Evolutionary conservation across 352 stramenopile species (phyloP).

Genomic region (Phytophthora aleatoria): DNA sequence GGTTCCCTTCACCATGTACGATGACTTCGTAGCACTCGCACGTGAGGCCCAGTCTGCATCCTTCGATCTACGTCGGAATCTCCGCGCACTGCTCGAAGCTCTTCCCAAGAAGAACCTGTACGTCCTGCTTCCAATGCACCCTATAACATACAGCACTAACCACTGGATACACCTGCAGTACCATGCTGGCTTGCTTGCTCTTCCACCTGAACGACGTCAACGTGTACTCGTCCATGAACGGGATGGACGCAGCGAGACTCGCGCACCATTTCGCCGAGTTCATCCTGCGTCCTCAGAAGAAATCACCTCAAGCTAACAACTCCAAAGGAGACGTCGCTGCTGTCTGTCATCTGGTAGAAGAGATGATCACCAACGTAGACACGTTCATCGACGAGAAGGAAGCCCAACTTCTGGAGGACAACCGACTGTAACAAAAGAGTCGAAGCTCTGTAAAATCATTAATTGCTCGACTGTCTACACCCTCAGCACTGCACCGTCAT

Average conservation of each 20-base stretch:
- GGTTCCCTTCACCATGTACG: conserved; percentile 67
- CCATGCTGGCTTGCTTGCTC: conserved; percentile 74
- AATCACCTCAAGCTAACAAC: conserved; percentile 10
- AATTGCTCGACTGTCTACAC: conserved; percentile 5
- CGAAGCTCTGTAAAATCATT: neutral
- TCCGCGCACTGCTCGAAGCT: conserved; percentile 60
- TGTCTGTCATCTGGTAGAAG: conserved; percentile 49
- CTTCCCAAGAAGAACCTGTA: conserved; percentile 76
- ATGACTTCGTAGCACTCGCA: conserved; percentile 59
- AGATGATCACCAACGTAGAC: conserved; percentile 80
- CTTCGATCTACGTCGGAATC: conserved; percentile 61
- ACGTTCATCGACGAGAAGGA: conserved; percentile 78
- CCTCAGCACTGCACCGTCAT: conserved; percentile 60
- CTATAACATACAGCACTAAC: conserved; percentile 7
- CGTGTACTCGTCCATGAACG: conserved; percentile 77
- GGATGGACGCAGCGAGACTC: conserved; percentile 64
- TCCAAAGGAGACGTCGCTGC: conserved; percentile 19
- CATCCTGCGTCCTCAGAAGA: conserved; percentile 50
- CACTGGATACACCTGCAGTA: conserved; percentile 26
- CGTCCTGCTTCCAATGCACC: conserved; percentile 14
- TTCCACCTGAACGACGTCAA: conserved; percentile 87
- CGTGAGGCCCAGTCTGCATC: conserved; percentile 42
- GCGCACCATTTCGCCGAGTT: conserved; percentile 56
- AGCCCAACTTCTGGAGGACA: conserved; percentile 54
- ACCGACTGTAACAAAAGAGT: conserved; percentile 37